phyloP scores from a whole-genome alignment of 805 yeast species.

The Ogataea paraovalis region DNA sequence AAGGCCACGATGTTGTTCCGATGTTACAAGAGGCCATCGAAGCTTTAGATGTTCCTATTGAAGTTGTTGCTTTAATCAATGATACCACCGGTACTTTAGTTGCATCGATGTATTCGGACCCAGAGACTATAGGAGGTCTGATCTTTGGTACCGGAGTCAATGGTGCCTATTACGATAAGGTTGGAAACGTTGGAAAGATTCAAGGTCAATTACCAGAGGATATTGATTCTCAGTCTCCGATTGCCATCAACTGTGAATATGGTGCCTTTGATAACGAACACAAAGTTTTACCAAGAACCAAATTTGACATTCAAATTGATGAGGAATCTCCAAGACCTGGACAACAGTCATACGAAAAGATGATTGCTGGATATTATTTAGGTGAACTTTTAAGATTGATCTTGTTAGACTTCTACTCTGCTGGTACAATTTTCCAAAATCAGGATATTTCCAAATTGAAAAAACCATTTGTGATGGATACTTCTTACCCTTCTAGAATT shows the following conservation, averaged over 20 bases:
- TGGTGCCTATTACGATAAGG: slow-evolving; percentile 89
- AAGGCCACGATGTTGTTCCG: slow-evolving; percentile 91
- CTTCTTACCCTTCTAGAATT: slow-evolving; percentile 80
- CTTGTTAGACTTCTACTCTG: slow-evolving; percentile 64
- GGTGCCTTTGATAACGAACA: slow-evolving; percentile 97
- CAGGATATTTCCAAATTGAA: slow-evolving; percentile 66
- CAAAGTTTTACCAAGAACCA: slow-evolving; percentile 78
- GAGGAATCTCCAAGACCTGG: slow-evolving; percentile 90
- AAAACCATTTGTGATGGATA: slow-evolving; percentile 72
- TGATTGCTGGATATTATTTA: slow-evolving; percentile 94
- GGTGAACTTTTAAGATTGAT: slow-evolving; percentile 88
- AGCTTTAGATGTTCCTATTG: slow-evolving; percentile 65
- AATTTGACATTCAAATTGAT: slow-evolving; percentile 79
- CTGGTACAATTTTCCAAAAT: slow-evolving; percentile 61
- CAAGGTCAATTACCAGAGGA: slow-evolving; percentile 66
- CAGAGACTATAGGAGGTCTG: slow-evolving; percentile 87
- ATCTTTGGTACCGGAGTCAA: slow-evolving; percentile 97
- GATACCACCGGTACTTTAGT: slow-evolving; percentile 97
- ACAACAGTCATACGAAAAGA: slow-evolving; percentile 93
- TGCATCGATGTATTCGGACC: slow-evolving; percentile 90
- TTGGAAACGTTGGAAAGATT: slow-evolving; percentile 72
- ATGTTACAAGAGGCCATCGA: slow-evolving; percentile 77
- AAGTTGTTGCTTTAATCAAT: slow-evolving; percentile 88
- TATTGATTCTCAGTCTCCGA: slow-evolving; percentile 55
- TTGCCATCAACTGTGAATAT: slow-evolving; percentile 98